Percentiles rank a stretch among this genome's conserved stretches.
phyloP scores from a whole-genome alignment of 345 rosid genomes.

The Rhizophora apiculata region DNA sequence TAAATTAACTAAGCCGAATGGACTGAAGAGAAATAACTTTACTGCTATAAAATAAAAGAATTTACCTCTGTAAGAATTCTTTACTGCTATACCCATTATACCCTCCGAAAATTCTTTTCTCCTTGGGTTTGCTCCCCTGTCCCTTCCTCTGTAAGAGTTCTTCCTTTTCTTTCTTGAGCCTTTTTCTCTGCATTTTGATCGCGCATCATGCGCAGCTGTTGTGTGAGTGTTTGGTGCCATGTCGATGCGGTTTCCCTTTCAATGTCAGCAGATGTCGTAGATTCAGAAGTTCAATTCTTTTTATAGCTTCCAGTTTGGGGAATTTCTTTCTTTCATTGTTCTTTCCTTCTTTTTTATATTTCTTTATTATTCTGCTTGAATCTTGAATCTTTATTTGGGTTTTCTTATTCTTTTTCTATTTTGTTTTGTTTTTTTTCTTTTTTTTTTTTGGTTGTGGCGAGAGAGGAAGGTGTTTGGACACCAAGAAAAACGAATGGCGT shows the following conservation, averaged over 20 bases:
- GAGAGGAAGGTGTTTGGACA: not conserved
- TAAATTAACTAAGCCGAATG: too few species aligned
- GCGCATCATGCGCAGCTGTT: not conserved
- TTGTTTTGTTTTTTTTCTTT: not conserved
- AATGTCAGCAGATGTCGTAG: not conserved
- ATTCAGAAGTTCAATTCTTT: not conserved
- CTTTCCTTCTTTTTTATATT: too few species aligned
- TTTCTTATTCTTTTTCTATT: not conserved
- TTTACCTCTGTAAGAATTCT: too few species aligned
- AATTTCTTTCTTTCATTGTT: not conserved
- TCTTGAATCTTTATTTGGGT: too few species aligned
- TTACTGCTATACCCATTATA: too few species aligned
- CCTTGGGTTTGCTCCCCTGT: not conserved
- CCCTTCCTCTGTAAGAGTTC: not conserved
- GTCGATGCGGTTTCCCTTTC: not conserved
- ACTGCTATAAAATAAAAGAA: too few species aligned
- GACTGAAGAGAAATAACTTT: too few species aligned
- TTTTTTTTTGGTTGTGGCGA: not conserved
- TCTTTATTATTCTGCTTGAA: too few species aligned
- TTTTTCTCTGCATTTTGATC: not conserved
- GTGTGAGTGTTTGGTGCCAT: too few species aligned
- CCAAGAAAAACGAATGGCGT: conserved; percentile 11
- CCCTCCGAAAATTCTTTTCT: too few species aligned
- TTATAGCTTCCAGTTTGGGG: not conserved
- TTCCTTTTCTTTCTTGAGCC: not conserved